Evolutionary conservation across 306 rosid species (phyloP).

Genomic region (Urtica urens): DNA sequence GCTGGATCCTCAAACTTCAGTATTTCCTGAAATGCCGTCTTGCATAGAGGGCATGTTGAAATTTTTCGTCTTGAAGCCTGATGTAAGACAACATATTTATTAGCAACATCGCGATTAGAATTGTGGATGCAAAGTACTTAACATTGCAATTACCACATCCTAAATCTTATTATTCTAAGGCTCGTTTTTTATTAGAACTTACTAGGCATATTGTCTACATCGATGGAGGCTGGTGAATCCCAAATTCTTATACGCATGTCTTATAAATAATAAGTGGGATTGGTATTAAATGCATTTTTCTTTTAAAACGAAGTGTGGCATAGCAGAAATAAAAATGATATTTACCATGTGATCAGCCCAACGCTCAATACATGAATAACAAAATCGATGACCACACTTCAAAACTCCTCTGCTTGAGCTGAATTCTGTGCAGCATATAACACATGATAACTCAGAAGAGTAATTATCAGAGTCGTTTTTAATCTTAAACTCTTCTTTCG

Average conservation of each 20-base stretch:
- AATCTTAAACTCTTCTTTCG: conserved; percentile 12
- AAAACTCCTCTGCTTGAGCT: conserved; percentile 65
- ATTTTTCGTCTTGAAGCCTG: conserved; percentile 47
- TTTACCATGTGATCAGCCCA: conserved; percentile 71
- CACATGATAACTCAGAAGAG: conserved; percentile 64
- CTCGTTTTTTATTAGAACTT: too few relatives aligned
- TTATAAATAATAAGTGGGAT: neutral
- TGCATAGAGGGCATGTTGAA: conserved; percentile 85
- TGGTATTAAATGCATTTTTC: neutral
- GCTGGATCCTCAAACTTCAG: conserved; percentile 61
- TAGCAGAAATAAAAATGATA: conserved; percentile 7
- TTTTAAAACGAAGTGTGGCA: neutral
- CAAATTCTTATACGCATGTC: neutral
- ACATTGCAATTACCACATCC: neutral
- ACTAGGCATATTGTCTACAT: too few relatives aligned
- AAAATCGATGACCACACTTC: conserved; percentile 84
- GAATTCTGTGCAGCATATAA: conserved; percentile 73
- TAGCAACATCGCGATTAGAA: conserved; percentile 15
- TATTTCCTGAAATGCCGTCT: conserved; percentile 46
- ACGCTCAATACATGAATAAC: conserved; percentile 62
- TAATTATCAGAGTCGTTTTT: conserved; percentile 23
- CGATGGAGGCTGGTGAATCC: too few relatives aligned
- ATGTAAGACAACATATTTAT: conserved; percentile 20
- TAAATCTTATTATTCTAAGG: too few relatives aligned
- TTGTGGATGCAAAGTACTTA: neutral